These are phyloP conservation scores for Calendula officinalis DNA, from an alignment of 129 eudicot species.

Conservation along the genomic window DNA sequence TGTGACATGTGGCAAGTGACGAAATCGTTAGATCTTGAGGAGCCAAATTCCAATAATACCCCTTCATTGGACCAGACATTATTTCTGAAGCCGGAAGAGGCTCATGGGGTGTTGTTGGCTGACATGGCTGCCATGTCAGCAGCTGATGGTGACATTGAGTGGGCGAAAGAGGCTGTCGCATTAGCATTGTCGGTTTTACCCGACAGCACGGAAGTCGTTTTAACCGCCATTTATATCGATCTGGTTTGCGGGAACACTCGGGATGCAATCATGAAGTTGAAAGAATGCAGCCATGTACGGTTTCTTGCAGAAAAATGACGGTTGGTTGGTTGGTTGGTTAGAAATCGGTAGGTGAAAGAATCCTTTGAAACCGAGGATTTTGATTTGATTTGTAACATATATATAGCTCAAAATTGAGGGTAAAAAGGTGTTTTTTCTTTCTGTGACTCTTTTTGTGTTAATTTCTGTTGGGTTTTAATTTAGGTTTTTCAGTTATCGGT, in stretches of 20 bases:
- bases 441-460: conserved; percentile 16
- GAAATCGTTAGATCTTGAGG: neutral
- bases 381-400: conserved; percentile 58
- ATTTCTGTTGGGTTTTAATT: conserved; percentile 10
- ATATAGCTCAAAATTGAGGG: conserved; percentile 57
- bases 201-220: neutral
- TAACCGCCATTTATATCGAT: neutral
- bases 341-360: conserved; percentile 64
- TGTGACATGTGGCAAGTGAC: neutral
- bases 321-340: no score
- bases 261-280: neutral
- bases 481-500: conserved; percentile 33
- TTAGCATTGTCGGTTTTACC: neutral
- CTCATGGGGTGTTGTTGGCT: neutral
- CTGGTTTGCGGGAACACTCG: neutral
- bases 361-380: conserved; percentile 50
- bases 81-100: neutral
- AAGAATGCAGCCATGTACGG: neutral
- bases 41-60: neutral
- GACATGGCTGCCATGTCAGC: neutral
- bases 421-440: conserved; percentile 36
- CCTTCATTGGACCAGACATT: neutral
- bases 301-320: neutral
- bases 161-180: neutral
- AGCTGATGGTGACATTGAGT: neutral